Base-by-base conservation (phyloP, 495 filamentous ascomycete genomes). In the Hypomontagnella monticulosa region DNA sequence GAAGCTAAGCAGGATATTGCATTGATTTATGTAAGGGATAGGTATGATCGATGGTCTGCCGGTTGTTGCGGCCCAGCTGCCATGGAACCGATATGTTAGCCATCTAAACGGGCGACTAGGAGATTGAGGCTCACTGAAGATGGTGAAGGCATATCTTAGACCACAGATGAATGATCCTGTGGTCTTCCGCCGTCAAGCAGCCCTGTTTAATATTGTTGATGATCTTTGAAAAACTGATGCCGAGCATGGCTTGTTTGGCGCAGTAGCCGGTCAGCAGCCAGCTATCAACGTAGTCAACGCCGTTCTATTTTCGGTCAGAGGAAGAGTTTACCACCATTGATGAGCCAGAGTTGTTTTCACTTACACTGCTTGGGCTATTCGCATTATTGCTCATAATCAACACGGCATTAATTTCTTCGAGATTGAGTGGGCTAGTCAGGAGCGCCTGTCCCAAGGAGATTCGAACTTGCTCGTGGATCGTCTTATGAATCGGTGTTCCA, bases 311-410 rank as follows among this genome's bases (percentile, higher is more conserved):
- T 32, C 14, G 3, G 18, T 46, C 47, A 70, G n/a, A 70, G 46
- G 18, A 20, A 27, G 14, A 6, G 7, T 18, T 6, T 43, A 46
- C 30, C 9, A 36, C 15, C 23, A 0, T 14, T 30, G 36, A 8
- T 7, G 15, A 43, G 4, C 16, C n/a, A 23, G 9, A 30, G 18
- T 12, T 12, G 18, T n/a, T 4, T 6, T 5, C 20, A 49, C 71
- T 48, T 47, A 73, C 71, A 42, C 61, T 63, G 27, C 65, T 70
- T 30, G 71, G 71, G 30, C 61, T 60, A 49, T 71, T 73, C 37
- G 71, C 71, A 61, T 71, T 73, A 19, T 73, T 69, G 43, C 71
- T 73, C 71, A 73, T 73, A 44, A 73, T 73, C 32, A 73, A 42
- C 50, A 73, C 57, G 8, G 71, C 71, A 20, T 73, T 73, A 37